phyloP scores from a whole-genome alignment of 1,284 basidiomycete genomes.

The Waitea zeae region DNA sequence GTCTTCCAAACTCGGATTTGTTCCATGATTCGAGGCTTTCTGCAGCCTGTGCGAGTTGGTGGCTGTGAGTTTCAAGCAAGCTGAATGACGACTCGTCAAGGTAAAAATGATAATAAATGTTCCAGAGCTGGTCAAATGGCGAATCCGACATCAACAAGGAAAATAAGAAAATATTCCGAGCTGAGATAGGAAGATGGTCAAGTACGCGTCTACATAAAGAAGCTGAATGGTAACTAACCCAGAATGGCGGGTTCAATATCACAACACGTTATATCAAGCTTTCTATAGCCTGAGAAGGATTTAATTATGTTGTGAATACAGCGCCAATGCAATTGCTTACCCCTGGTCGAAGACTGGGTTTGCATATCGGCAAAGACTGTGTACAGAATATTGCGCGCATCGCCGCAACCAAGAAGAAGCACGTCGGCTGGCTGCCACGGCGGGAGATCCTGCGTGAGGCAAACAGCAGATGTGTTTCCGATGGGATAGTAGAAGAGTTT shows the following conservation, averaged over 20 bases:
- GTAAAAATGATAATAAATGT: conserved; percentile 37
- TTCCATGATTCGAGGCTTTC: conserved; percentile 23
- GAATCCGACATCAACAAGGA: conserved; percentile 18
- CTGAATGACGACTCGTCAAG: conserved; percentile 22
- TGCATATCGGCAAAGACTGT: conserved; percentile 18
- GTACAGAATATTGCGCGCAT: conserved; percentile 35
- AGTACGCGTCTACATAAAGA: background rate
- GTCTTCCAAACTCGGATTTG: conserved; percentile 19
- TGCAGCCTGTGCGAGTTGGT: conserved; percentile 21
- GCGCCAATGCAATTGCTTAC: conserved; percentile 2
- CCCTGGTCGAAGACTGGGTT: conserved; percentile 7
- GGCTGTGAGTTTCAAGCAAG: conserved; percentile 24
- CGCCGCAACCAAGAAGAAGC: conserved; percentile 38
- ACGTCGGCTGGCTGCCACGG: conserved; percentile 26
- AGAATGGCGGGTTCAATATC: conserved; percentile 39
- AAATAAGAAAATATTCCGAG: conserved; percentile 21
- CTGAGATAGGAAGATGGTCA: conserved; percentile 9
- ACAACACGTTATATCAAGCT: conserved; percentile 40
- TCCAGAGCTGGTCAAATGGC: conserved; percentile 21
- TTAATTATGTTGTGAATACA: background rate
- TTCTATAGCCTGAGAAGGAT: conserved; percentile 15
- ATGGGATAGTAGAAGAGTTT: conserved; percentile 34
- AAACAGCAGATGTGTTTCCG: conserved; percentile 35
- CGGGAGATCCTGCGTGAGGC: conserved; percentile 27
- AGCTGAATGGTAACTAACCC: conserved; percentile 16